Evolutionary conservation across 192 early-diverging fungal species (phyloP), one percentile per base, ranked within the genome.

Genomic region (Oehlia diaphana): DNA sequence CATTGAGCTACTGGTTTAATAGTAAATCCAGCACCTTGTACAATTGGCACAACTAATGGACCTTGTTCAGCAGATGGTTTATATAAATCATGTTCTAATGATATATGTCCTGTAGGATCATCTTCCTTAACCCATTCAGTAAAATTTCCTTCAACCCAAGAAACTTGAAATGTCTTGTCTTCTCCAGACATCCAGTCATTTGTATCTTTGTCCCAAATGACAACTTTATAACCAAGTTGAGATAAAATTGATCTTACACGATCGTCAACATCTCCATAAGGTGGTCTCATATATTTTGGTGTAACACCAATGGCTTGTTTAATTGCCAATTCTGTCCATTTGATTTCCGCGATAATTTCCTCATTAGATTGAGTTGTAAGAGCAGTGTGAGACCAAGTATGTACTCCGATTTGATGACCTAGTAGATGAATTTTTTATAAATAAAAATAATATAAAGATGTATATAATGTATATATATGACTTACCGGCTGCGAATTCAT

Each of bases 201-300:
- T 3, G 76, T 79, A 71, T 85, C 82, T 3, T 74, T 72, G 66
- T 74, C 72, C 84, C 84, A 85, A 23, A 83, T 74, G 19, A 82
- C 73, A 49, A 81, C 35, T 4, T 66, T 81, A 50, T 83, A 83
- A 8, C 81, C 92, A 78, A 95, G 77, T 66, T 92, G 88, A 10
- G 76, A 62, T 14, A 87, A 83, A 42, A 95, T 91, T 78, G 79
- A 83, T 26, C 94, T 87, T 35, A 94, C 88, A 72, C 92, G 90
- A 80, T 94, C 90, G 77, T 94, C 93, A 47, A 92, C 82, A 76
- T 94, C 92, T 66, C 89, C 89, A 82, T 82, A 91, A 9, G 92
- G 92, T 9, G 92, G 88, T 82, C 92, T 86, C 82, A 89, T 90
- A 79, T 86, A 90, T 71, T 83, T 85, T 26, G 92, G 90, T 21